Conservation (phyloP, 176 grass and related monocot species). For the Hordeum marinum region DNA sequence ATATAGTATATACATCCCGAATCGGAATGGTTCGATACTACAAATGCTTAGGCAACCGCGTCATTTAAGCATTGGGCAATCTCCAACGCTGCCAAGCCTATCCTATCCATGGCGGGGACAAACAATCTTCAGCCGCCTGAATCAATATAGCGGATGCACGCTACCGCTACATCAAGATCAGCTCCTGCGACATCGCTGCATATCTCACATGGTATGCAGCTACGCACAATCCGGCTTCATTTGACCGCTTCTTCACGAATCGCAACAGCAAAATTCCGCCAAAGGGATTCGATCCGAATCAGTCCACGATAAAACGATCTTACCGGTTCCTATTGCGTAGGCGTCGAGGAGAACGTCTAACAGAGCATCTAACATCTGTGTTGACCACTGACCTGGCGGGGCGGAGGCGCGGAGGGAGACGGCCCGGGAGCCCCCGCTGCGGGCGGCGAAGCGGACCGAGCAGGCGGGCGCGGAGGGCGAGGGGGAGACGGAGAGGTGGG, state of each 20-base stretch:
- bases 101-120: not conserved
- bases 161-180: not conserved
- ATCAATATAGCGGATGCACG: not conserved
- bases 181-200: not conserved
- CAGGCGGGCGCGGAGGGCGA: not conserved
- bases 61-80: not conserved
- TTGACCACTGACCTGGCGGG: slow-evolving; percentile 26
- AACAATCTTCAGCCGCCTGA: not conserved
- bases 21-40: not conserved
- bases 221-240: not conserved
- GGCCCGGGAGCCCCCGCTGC: not conserved
- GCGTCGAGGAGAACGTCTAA: not conserved
- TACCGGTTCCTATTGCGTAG: not conserved
- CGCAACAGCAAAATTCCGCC: too few relatives aligned
- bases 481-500: slow-evolving; percentile 24
- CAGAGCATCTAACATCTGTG: not conserved
- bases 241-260: not conserved
- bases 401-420: slow-evolving; percentile 23
- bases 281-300: not conserved
- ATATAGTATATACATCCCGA: not conserved
- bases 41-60: not conserved
- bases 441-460: slow-evolving; percentile 28
- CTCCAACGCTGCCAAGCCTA: not conserved
- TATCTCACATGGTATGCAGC: not conserved
- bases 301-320: not conserved